Percentiles rank a stretch among this genome's conserved stretches.
These are phyloP conservation scores for Crataegus laevigata DNA, from an alignment of 306 rosid genomes.

Conservation along the genomic window DNA sequence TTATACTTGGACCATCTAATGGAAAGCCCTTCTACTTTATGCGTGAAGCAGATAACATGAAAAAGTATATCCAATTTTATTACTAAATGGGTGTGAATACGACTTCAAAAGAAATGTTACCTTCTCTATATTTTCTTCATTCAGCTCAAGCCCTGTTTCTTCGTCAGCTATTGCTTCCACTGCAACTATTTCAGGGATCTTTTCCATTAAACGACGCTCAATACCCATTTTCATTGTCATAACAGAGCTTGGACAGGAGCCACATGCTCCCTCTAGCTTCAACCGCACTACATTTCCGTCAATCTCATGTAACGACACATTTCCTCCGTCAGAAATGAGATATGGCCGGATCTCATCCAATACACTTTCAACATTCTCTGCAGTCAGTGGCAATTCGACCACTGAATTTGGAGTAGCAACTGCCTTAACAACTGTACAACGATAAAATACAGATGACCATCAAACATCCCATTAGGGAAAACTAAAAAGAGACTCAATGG, in stretches of 20 bases:
- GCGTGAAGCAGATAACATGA: background rate
- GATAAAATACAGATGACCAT: background rate
- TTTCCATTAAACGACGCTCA: constrained; percentile 90
- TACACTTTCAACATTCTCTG: constrained; percentile 61
- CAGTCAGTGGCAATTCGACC: constrained; percentile 73
- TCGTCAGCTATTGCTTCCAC: constrained; percentile 80
- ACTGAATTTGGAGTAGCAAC: constrained; percentile 77
- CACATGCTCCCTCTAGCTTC: constrained; percentile 98
- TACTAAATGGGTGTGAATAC: background rate
- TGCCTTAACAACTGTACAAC: constrained; percentile 49
- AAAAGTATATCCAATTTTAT: background rate
- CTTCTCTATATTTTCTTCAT: constrained; percentile 82
- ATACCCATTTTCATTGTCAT: constrained; percentile 95
- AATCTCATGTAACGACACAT: constrained; percentile 83
- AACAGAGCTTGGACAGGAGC: constrained; percentile 92
- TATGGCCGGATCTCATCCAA: constrained; percentile 14
- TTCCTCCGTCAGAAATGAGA: constrained; percentile 17
- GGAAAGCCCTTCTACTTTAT: background rate
- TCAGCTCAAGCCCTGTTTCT: constrained; percentile 86
- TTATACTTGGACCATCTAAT: constrained; percentile 22
- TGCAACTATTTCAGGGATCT: constrained; percentile 87
- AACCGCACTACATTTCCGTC: constrained; percentile 86
- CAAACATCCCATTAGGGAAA: background rate
- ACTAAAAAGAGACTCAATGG: background rate
- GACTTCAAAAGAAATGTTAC: constrained; percentile 28